phyloP scores from a whole-genome alignment of 345 rosid species.

The Eutrema yunnanense region DNA sequence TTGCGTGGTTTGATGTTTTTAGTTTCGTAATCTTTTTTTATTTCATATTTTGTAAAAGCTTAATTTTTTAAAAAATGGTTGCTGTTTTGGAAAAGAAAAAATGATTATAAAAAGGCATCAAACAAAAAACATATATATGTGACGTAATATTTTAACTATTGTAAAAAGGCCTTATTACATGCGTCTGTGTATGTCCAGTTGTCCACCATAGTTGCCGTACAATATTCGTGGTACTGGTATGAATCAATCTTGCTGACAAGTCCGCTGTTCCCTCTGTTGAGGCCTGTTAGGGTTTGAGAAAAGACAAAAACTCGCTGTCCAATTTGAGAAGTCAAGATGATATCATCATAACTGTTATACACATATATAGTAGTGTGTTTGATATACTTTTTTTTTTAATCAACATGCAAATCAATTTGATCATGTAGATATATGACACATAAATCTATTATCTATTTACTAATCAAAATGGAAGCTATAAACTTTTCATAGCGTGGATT shows the following conservation, averaged over 20 bases:
- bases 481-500: too few species aligned
- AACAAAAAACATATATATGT: too few species aligned
- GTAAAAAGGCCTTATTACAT: too few species aligned
- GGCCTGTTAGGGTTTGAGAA: neutral
- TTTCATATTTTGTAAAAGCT: too few species aligned
- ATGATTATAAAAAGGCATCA: too few species aligned
- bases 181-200: neutral
- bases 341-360: neutral
- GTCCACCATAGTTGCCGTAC: neutral
- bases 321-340: neutral
- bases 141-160: too few species aligned
- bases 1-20: too few species aligned
- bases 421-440: neutral
- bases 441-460: too few species aligned
- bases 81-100: too few species aligned
- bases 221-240: neutral
- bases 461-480: too few species aligned
- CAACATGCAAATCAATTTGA: neutral
- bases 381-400: neutral
- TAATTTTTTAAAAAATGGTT: too few species aligned
- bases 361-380: neutral
- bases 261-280: neutral
- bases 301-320: neutral
- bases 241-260: neutral
- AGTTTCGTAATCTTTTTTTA: too few species aligned